Conservation (phyloP, 495 filamentous ascomycete species). For the Amorphotheca resinae region DNA sequence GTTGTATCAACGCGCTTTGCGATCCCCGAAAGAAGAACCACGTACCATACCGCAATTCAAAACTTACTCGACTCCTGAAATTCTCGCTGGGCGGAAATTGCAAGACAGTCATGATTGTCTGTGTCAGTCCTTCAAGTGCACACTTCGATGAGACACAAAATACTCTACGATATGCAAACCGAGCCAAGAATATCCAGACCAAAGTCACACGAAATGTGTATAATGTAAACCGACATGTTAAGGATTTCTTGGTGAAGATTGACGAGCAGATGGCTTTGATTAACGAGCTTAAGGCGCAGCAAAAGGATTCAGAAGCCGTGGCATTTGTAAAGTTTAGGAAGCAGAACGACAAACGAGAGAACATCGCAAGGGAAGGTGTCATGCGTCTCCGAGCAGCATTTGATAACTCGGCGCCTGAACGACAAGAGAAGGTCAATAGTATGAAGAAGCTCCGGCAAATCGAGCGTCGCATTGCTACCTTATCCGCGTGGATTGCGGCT, state of each 20-base stretch:
- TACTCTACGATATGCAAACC: constrained; percentile 91
- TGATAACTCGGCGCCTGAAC: constrained; percentile 66
- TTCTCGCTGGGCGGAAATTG: constrained; percentile 97
- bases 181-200: constrained; percentile 99
- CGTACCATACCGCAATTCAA: constrained; percentile 95
- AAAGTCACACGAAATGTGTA: constrained; percentile 97
- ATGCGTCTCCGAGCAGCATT: constrained; percentile 69
- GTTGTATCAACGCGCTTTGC: constrained; percentile 98
- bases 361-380: constrained; percentile 68
- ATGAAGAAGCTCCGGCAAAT: constrained; percentile 79
- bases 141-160: constrained; percentile 99
- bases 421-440: constrained; percentile 61
- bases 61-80: constrained; percentile 89
- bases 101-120: constrained; percentile 99
- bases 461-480: constrained; percentile 67
- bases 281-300: constrained; percentile 83
- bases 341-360: constrained; percentile 70
- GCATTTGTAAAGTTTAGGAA: constrained; percentile 87
- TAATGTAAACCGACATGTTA: constrained; percentile 98
- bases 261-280: constrained; percentile 90
- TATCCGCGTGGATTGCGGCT: constrained; percentile 84
- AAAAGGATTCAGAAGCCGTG: constrained; percentile 76
- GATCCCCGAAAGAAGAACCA: constrained; percentile 88
- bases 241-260: constrained; percentile 96
- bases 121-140: constrained; percentile 88